These are phyloP conservation scores for Fusarium sp. DNA, from an alignment of 2,329 filamentous ascomycete species.

Conservation along the genomic window DNA sequence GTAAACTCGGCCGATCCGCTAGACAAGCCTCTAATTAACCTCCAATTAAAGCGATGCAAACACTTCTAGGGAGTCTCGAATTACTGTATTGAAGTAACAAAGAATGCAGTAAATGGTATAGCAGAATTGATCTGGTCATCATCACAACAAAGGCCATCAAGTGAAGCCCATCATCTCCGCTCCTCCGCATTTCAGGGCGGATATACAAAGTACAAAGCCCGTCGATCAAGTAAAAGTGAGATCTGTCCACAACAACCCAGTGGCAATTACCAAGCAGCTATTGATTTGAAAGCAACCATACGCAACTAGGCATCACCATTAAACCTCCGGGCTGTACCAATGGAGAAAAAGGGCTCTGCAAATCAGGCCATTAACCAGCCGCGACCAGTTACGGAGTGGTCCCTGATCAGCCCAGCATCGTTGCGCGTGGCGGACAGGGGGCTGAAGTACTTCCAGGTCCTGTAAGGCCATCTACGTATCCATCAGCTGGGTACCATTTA, in stretches of 20 bases:
- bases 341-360: constrained; percentile 15
- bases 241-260: constrained; percentile 39
- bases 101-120: not conserved
- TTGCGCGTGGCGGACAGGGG: not conserved
- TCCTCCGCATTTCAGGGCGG: not conserved
- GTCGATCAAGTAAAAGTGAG: constrained; percentile 21
- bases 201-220: not conserved
- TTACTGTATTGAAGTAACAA: not conserved
- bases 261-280: constrained; percentile 27
- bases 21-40: not conserved
- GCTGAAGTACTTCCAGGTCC: not conserved
- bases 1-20: not conserved
- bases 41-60: constrained; percentile 1
- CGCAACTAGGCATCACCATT: too few relatives aligned
- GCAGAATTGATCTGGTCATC: not conserved
- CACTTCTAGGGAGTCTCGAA: not conserved
- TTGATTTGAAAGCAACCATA: constrained; percentile 37
- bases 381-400: constrained; percentile 8
- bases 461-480: too few relatives aligned
- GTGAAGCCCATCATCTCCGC: not conserved
- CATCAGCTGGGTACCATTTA: too few relatives aligned
- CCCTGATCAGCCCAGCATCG: constrained; percentile 14
- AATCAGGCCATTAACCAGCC: constrained; percentile 33
- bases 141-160: constrained; percentile 6
- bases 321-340: not conserved